These are phyloP conservation scores for Kurtzmaniella quercitrusa DNA, from an alignment of 1,139 yeast species.

Conservation along the genomic window DNA sequence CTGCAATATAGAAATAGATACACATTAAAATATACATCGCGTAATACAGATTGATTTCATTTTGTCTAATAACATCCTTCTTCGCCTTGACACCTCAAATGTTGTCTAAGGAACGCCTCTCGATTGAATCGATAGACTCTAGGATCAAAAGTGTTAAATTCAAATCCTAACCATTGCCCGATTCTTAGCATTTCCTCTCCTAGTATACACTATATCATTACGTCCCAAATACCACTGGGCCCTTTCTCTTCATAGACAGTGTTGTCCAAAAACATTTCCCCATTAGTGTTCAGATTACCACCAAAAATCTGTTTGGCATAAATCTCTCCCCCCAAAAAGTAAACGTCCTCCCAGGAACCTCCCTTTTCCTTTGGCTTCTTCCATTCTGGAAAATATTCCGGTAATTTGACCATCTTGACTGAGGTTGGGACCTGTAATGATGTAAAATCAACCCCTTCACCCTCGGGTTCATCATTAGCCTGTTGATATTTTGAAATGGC, in stretches of 20 bases:
- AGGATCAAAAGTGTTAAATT: too few species aligned
- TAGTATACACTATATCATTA: slow-evolving; percentile 9
- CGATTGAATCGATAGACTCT: too few species aligned
- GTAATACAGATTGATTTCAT: too few species aligned
- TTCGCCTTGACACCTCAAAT: too few species aligned
- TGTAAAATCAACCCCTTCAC: slow-evolving; percentile 18
- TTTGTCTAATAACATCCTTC: too few species aligned
- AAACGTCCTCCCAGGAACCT: slow-evolving; percentile 62
- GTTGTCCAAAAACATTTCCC: slow-evolving; percentile 67
- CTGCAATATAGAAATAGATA: too few species aligned
- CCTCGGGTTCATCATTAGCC: slow-evolving; percentile 24
- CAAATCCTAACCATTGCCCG: too few species aligned
- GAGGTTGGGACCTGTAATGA: slow-evolving; percentile 68
- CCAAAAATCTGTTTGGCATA: slow-evolving; percentile 81
- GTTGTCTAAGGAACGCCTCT: too few species aligned
- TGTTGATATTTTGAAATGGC: slow-evolving; percentile 45
- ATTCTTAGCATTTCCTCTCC: neutral
- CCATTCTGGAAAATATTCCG: slow-evolving; percentile 96
- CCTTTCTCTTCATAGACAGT: slow-evolving; percentile 78
- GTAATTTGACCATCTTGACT: slow-evolving; percentile 64
- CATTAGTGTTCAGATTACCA: slow-evolving; percentile 50
- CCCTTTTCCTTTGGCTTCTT: slow-evolving; percentile 61
- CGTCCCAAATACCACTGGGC: slow-evolving; percentile 61
- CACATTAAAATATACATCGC: too few species aligned
- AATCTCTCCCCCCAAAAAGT: slow-evolving; percentile 84